Evolutionary conservation across 495 filamentous ascomycete genomes (phyloP).

Genomic region (Aspergillus ostianus): DNA sequence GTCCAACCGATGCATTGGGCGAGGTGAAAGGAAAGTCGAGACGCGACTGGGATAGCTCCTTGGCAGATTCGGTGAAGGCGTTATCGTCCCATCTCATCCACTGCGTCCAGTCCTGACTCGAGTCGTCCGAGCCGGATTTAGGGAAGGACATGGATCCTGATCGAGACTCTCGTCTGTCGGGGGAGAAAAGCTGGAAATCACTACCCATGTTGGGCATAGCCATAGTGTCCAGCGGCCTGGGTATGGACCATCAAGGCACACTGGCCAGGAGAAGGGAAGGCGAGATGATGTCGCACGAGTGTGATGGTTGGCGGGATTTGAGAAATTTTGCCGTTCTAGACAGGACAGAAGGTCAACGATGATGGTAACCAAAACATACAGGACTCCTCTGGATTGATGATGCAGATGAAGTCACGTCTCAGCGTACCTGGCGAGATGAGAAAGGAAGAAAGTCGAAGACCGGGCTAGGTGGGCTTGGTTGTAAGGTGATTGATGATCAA

Average conservation of each 20-base stretch:
- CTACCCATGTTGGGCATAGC: slow-evolving; percentile 32
- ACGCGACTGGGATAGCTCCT: slow-evolving; percentile 24
- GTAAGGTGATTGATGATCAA: slow-evolving; percentile 11
- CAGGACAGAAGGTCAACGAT: slow-evolving; percentile 2
- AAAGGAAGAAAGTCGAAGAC: neutral
- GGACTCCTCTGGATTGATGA: neutral
- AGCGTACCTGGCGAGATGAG: slow-evolving; percentile 13
- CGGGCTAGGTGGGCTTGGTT: slow-evolving; percentile 13
- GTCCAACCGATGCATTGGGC: slow-evolving; percentile 27
- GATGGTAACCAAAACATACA: neutral
- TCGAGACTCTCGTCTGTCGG: slow-evolving; percentile 27
- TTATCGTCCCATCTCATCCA: slow-evolving; percentile 54
- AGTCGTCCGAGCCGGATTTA: slow-evolving; percentile 25
- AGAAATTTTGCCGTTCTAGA: neutral
- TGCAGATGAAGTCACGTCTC: slow-evolving; percentile 2
- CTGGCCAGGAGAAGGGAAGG: neutral
- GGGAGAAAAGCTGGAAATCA: slow-evolving; percentile 45
- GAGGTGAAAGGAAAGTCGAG: slow-evolving; percentile 32
- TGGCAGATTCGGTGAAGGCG: slow-evolving; percentile 25
- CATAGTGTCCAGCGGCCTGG: slow-evolving; percentile 23
- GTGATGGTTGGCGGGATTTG: neutral
- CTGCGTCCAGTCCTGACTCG: slow-evolving; percentile 47
- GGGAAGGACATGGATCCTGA: slow-evolving; percentile 16
- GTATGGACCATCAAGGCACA: slow-evolving; percentile 20
- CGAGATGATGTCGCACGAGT: neutral